Evolutionary conservation across 495 filamentous ascomycete genomes (phyloP).

Genomic region (Penicillium subrubescens): DNA sequence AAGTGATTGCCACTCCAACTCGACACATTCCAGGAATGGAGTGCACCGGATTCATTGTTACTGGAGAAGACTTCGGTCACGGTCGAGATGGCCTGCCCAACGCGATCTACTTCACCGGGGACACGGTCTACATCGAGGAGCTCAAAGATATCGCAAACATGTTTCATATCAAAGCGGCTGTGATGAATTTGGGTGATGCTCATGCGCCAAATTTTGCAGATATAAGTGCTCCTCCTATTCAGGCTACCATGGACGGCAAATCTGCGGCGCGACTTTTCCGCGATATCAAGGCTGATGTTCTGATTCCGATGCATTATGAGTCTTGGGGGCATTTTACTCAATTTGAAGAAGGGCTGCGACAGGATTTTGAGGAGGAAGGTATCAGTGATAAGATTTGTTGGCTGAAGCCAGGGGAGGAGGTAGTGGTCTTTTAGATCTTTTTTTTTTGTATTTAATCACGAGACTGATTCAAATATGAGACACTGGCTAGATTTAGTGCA

Average conservation of each 20-base stretch:
- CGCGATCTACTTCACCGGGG: slow-evolving; percentile 58
- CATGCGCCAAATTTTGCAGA: background rate
- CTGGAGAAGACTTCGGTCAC: slow-evolving; percentile 40
- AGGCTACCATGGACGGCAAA: slow-evolving; percentile 55
- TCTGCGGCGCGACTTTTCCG: slow-evolving; percentile 43
- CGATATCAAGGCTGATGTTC: slow-evolving; percentile 45
- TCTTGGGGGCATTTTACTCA: slow-evolving; percentile 54
- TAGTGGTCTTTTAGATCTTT: background rate
- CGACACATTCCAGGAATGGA: slow-evolving; percentile 50
- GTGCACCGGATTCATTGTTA: slow-evolving; percentile 51
- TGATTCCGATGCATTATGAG: slow-evolving; percentile 58
- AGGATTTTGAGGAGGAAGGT: slow-evolving; percentile 31
- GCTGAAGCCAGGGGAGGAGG: slow-evolving; percentile 18
- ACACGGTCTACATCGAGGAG: slow-evolving; percentile 55
- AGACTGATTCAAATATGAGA: background rate
- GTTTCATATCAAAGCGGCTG: slow-evolving; percentile 26
- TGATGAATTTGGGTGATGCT: slow-evolving; percentile 31
- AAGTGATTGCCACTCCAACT: slow-evolving; percentile 47
- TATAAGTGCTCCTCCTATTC: slow-evolving; percentile 16
- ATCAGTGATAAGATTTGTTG: slow-evolving; percentile 31
- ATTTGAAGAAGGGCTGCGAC: slow-evolving; percentile 22
- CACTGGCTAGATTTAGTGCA: background rate
- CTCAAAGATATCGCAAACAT: slow-evolving; percentile 28
- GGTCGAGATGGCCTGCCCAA: slow-evolving; percentile 44
- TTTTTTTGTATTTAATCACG: background rate